Evolutionary conservation across 495 filamentous ascomycete genomes (phyloP), one percentile per base, ranked within the genome.

Genomic region (Parmelia sp.): DNA sequence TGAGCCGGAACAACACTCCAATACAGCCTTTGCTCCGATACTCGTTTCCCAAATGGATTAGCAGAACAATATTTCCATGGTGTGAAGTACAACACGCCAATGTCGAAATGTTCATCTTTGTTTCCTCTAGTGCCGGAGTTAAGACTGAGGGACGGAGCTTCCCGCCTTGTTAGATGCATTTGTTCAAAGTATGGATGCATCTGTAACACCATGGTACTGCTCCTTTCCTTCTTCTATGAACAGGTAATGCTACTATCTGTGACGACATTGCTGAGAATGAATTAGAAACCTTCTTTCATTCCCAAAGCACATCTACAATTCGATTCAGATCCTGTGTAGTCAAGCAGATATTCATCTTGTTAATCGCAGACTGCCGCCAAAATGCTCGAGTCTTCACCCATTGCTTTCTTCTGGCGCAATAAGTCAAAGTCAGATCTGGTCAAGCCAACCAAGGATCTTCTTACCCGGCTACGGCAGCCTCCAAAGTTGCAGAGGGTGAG

Each of bases 361-460:
- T 33, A 15, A 55, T 7, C 6, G 29, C 33, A 55, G 25, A 55
- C 51, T 4, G 29, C 51, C 15, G 51, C 19, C 27, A 33, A 31
- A 33, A 55, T 31, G 51, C 51, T 55, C 29, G 29, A 55, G 27
- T 55, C 51, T 55, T 55, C 51, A 2, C 51, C 51, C 19, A 55
- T 96, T 90, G 89, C 94, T 29, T 99, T 99, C 78, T 84, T 98
- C 66, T 97, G 96, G 74, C 79, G 80, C 66, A 82, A 85, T 80
- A 76, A 80, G 71, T 69, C 81, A 74, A 74, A 88, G 58, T 73
- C 78, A 36, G 86, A 89, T 53, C 71, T 88, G 64, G 82, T 78
- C 12, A 79, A 76, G 68, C 76, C 80, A 29, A 82, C 82, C 35
- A 87, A 83, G 68, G 85, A 88, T 49, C 73, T 83, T 40, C 67